Conservation (phyloP, 192 early-diverging fungal genomes). For the Podochytrium sp. region DNA sequence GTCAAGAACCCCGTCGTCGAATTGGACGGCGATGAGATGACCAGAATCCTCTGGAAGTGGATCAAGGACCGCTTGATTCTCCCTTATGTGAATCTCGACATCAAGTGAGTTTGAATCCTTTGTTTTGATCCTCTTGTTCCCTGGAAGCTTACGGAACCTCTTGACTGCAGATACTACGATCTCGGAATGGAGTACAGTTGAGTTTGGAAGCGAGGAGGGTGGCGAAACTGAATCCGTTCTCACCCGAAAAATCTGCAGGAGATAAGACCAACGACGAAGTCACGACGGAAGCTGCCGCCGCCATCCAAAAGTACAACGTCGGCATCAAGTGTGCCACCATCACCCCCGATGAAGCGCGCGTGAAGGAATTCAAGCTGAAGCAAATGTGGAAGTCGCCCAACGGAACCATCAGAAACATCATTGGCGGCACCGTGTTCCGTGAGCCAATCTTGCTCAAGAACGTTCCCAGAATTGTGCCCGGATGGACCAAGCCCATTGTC, state of each 20-base stretch:
- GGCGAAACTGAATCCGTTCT: conserved; percentile 10
- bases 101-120: conserved; percentile 50
- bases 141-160: conserved; percentile 76
- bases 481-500: conserved; percentile 93
- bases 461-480: conserved; percentile 89
- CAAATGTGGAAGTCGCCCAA: conserved; percentile 99
- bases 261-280: conserved; percentile 83
- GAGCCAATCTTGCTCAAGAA: conserved; percentile 94
- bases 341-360: conserved; percentile 93
- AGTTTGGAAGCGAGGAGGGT: neutral
- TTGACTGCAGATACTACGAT: conserved; percentile 92
- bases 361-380: conserved; percentile 95
- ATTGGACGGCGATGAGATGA: conserved; percentile 97
- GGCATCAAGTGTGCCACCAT: conserved; percentile 99
- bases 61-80: conserved; percentile 93
- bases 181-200: conserved; percentile 85
- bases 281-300: conserved; percentile 93
- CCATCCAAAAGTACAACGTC: conserved; percentile 96
- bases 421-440: conserved; percentile 97
- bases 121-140: no score
- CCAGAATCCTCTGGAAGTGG: conserved; percentile 93
- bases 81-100: conserved; percentile 83
- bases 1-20: conserved; percentile 83
- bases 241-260: neutral
- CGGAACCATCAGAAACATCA: conserved; percentile 93